Percentiles rank a stretch among this genome's conserved stretches.
Conservation (phyloP, 495 filamentous ascomycete genomes). For the Collariella sp. region DNA sequence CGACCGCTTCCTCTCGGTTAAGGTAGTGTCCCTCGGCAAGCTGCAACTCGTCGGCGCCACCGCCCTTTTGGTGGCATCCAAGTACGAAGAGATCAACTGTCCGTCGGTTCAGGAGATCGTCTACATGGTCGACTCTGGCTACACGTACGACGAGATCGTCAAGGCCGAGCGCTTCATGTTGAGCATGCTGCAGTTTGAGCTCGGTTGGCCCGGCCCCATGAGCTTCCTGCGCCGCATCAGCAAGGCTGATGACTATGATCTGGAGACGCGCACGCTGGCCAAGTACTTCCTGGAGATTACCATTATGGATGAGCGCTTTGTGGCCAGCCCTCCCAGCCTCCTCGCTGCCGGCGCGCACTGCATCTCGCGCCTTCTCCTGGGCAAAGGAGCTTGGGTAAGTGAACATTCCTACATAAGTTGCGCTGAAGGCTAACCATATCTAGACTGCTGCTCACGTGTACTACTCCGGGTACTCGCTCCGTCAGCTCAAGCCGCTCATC, state of each 20-base stretch:
- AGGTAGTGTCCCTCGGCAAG: slow-evolving; percentile 89
- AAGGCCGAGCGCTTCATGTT: slow-evolving; percentile 99
- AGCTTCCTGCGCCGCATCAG: slow-evolving; percentile 93
- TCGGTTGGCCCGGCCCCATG: slow-evolving; percentile 97
- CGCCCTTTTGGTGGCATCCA: slow-evolving; percentile 90
- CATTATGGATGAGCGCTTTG: slow-evolving; percentile 97
- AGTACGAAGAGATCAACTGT: slow-evolving; percentile 97
- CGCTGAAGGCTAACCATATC: slow-evolving; percentile 20
- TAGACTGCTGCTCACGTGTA: slow-evolving; percentile 75
- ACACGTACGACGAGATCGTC: slow-evolving; percentile 81
- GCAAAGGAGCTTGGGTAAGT: slow-evolving; percentile 87
- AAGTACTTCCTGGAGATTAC: slow-evolving; percentile 98
- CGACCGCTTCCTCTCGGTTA: slow-evolving; percentile 90
- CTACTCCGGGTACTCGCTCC: slow-evolving; percentile 86
- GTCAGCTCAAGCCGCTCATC: slow-evolving; percentile 71
- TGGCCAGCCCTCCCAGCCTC: slow-evolving; percentile 82
- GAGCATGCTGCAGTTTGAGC: slow-evolving; percentile 84
- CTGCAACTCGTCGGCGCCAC: slow-evolving; percentile 94
- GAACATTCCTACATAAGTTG: neutral
- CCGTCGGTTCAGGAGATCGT: slow-evolving; percentile 91
- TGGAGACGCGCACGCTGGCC: slow-evolving; percentile 89
- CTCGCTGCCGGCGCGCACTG: slow-evolving; percentile 88
- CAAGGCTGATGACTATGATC: slow-evolving; percentile 96
- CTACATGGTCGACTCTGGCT: slow-evolving; percentile 95
- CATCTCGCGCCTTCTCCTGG: slow-evolving; percentile 77